Conservation (phyloP, 2,329 filamentous ascomycete genomes). For the Claviceps spartinae region DNA sequence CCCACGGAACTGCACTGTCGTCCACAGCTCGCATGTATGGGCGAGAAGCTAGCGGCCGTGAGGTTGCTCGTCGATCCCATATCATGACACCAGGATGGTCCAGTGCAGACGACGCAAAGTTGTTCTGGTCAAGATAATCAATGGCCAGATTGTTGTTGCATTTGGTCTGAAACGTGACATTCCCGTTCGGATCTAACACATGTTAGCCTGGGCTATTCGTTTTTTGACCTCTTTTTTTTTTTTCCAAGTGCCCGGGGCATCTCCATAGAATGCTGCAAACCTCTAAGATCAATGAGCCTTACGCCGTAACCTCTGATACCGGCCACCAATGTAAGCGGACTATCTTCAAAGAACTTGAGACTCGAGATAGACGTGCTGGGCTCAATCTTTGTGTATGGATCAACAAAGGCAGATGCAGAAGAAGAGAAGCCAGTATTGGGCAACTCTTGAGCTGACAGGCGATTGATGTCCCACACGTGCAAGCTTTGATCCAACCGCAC, state of each 20-base stretch:
- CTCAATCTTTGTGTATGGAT: constrained; percentile 46
- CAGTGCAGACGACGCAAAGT: constrained; percentile 67
- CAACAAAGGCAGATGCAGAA: constrained; percentile 34
- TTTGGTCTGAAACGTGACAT: constrained; percentile 49
- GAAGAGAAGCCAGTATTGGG: constrained; percentile 35
- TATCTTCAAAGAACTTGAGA: constrained; percentile 68
- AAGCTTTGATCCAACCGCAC: constrained; percentile 72
- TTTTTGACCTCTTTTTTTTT: background rate
- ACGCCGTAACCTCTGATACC: constrained; percentile 65
- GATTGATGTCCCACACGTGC: constrained; percentile 69
- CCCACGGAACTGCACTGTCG: constrained; percentile 48
- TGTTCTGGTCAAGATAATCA: constrained; percentile 68
- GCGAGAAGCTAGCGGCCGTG: constrained; percentile 36
- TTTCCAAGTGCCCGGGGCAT: background rate
- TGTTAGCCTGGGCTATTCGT: background rate
- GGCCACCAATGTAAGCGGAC: constrained; percentile 60
- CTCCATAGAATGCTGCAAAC: constrained; percentile 25
- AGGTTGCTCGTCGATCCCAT: constrained; percentile 60
- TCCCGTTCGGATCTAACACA: constrained; percentile 32
- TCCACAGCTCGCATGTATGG: constrained; percentile 45
- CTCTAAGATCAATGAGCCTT: constrained; percentile 65
- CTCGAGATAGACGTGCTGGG: constrained; percentile 65
- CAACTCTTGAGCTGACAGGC: constrained; percentile 37
- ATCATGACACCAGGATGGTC: constrained; percentile 63
- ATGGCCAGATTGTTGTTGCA: constrained; percentile 63